A percentile compares a stretch with the other conserved stretches of the same genome.
phyloP scores from a whole-genome alignment of 78 protist species.

The Dictyostelium purpureum region DNA sequence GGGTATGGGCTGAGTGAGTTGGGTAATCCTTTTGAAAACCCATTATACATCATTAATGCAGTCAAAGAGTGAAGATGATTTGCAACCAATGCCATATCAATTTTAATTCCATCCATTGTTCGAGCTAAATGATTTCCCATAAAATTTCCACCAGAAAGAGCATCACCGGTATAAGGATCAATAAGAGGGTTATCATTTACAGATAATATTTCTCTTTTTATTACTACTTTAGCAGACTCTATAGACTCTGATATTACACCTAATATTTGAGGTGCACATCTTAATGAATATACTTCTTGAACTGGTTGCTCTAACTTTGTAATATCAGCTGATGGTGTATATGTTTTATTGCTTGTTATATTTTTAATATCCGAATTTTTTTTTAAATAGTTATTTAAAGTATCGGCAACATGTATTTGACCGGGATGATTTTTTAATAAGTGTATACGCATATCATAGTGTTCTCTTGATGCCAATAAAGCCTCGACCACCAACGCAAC shows the following conservation, averaged over 20 bases:
- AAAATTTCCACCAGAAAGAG: conserved; percentile 2
- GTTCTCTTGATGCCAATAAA: not conserved
- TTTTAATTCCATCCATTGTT: conserved; percentile 12
- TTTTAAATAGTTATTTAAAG: not conserved
- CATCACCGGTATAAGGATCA: not conserved
- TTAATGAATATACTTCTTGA: conserved; percentile 9
- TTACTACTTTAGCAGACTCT: not conserved
- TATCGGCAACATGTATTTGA: not conserved
- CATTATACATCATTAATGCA: not conserved
- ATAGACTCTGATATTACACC: not conserved
- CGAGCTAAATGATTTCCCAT: conserved; percentile 18
- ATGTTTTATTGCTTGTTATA: not conserved
- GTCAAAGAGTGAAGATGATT: not conserved
- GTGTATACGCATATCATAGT: conserved; percentile 7
- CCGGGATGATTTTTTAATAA: conserved; percentile 1
- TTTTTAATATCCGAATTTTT: not conserved
- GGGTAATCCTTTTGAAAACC: not conserved
- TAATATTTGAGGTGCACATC: conserved; percentile 11
- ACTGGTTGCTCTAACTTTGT: not conserved
- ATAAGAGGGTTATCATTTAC: conserved; percentile 3
- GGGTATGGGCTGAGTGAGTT: not conserved
- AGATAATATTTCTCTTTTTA: not conserved
- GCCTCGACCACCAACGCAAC: conserved; percentile 3
- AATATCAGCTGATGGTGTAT: not conserved
- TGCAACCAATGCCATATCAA: conserved; percentile 1